Conservation (phyloP, 768 basidiomycete genomes). For the Leccinum pellstonianum region DNA sequence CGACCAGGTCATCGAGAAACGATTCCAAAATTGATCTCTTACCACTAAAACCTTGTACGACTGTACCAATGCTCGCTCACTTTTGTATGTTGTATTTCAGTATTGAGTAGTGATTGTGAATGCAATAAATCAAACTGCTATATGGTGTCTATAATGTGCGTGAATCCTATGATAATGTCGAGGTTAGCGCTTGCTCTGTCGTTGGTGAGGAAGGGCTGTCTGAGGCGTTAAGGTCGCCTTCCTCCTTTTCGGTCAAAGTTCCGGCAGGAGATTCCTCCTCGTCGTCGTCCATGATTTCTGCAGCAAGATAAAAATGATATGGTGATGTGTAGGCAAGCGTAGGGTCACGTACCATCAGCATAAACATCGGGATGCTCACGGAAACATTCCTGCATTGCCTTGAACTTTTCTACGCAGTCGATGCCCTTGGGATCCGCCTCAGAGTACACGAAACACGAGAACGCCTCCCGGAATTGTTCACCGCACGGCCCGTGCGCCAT, state of each 20-base stretch:
- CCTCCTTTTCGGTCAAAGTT: slow-evolving; percentile 4
- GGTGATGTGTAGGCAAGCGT: neutral
- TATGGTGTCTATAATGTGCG: slow-evolving; percentile 24
- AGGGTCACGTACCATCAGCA: slow-evolving; percentile 69
- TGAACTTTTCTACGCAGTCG: slow-evolving; percentile 97
- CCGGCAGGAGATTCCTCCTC: slow-evolving; percentile 41
- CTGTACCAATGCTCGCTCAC: slow-evolving; percentile 5
- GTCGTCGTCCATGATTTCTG: slow-evolving; percentile 71
- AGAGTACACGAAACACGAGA: slow-evolving; percentile 94
- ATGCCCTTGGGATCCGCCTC: slow-evolving; percentile 97
- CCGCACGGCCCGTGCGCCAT: slow-evolving; percentile 99
- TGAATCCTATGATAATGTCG: slow-evolving; percentile 20
- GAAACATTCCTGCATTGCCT: slow-evolving; percentile 98
- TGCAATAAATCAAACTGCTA: slow-evolving; percentile 27
- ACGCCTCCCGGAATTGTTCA: slow-evolving; percentile 87
- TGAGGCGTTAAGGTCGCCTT: slow-evolving; percentile 2
- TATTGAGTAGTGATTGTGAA: slow-evolving; percentile 32
- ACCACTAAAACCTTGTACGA: slow-evolving; percentile 7
- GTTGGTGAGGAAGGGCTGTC: slow-evolving; percentile 11
- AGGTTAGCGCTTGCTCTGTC: slow-evolving; percentile 9
- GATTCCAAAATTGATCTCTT: slow-evolving; percentile 46
- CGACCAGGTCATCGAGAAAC: slow-evolving; percentile 68
- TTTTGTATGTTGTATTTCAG: slow-evolving; percentile 20
- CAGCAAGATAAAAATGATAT: slow-evolving; percentile 1
- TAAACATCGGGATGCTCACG: slow-evolving; percentile 95